phyloP scores from a whole-genome alignment of 495 filamentous ascomycete species.

The Daldinia grandis region DNA sequence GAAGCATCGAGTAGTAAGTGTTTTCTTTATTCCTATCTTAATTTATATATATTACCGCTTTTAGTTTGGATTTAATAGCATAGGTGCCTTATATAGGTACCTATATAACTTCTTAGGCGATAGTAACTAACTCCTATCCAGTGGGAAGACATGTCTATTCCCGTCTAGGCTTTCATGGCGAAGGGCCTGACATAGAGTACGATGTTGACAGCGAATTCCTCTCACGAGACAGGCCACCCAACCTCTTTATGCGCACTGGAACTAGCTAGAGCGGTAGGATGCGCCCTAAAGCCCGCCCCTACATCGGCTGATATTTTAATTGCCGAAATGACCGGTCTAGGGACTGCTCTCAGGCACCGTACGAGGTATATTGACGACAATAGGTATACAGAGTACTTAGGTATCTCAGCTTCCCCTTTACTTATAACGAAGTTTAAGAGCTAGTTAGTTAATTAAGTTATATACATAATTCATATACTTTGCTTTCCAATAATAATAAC shows the following conservation, averaged over 20 bases:
- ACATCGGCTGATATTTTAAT: background rate
- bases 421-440: background rate
- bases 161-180: constrained; percentile 50
- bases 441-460: background rate
- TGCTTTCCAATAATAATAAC: background rate
- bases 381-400: background rate
- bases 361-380: background rate
- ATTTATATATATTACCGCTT: background rate
- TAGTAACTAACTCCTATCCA: background rate
- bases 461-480: background rate
- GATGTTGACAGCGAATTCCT: constrained; percentile 50
- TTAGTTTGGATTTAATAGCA: background rate
- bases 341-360: background rate
- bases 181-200: constrained; percentile 46
- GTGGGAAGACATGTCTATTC: constrained; percentile 54
- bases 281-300: background rate
- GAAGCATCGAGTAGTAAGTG: constrained; percentile 52
- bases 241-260: constrained; percentile 52
- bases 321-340: background rate
- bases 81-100: too few species aligned
- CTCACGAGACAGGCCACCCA: constrained; percentile 42
- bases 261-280: background rate
- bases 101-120: background rate
- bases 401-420: background rate
- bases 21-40: background rate